Conservation (phyloP, 306 rosid genomes). For the Vicia villosa region DNA sequence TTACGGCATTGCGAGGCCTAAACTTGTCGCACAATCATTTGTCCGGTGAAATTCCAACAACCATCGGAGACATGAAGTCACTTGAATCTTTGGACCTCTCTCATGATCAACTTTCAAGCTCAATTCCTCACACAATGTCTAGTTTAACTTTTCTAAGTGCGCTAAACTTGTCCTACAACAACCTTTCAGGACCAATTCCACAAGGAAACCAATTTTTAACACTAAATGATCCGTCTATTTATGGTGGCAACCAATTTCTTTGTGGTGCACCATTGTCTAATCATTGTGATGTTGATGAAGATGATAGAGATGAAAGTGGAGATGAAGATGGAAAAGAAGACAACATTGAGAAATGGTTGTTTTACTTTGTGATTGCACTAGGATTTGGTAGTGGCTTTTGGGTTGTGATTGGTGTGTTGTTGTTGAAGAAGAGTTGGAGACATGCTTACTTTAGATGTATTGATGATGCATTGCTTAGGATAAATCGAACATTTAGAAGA, state of each 20-base stretch:
- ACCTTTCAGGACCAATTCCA: slow-evolving; percentile 30
- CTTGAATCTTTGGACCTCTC: slow-evolving; percentile 27
- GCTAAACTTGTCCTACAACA: slow-evolving; percentile 31
- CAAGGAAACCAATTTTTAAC: not conserved
- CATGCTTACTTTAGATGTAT: slow-evolving; percentile 5
- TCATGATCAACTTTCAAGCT: too few species aligned
- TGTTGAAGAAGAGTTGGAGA: slow-evolving; percentile 22
- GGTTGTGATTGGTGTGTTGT: slow-evolving; percentile 10
- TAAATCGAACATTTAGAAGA: slow-evolving; percentile 13
- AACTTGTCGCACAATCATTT: slow-evolving; percentile 26
- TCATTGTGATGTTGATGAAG: not conserved
- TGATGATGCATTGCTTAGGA: not conserved
- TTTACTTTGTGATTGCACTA: slow-evolving; percentile 24
- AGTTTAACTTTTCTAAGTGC: too few species aligned
- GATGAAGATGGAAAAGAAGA: slow-evolving; percentile 11
- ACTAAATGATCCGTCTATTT: not conserved
- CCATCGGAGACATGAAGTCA: slow-evolving; percentile 23
- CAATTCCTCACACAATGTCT: too few species aligned
- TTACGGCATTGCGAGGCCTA: not conserved
- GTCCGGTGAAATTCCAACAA: slow-evolving; percentile 2
- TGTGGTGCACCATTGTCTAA: slow-evolving; percentile 31
- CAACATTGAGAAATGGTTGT: slow-evolving; percentile 14
- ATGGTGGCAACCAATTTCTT: slow-evolving; percentile 21
- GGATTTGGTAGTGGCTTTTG: slow-evolving; percentile 33
- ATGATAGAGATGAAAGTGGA: not conserved